Evolutionary conservation across 2,329 filamentous ascomycete genomes (phyloP), one percentile per base, ranked within the genome.

Genomic region (Apiospora malaysiana): DNA sequence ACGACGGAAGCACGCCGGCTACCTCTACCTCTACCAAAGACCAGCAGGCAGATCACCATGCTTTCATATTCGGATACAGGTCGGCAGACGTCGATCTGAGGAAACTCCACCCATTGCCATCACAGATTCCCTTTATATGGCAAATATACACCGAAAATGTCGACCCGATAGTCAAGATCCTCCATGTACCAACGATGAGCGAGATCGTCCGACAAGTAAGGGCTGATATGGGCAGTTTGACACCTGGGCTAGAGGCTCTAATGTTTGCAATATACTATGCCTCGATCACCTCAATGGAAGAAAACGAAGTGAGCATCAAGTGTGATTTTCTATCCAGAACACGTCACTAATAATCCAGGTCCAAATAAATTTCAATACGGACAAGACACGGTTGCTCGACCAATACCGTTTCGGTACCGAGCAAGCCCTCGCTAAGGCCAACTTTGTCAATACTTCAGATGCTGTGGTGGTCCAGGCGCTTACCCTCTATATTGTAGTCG

Each of bases 21-120:
- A 77, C 85, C 71, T 74, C 83, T 40, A 77, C 80, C 27, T 79
- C 81, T 23, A 76, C 79, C 5, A 65, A 73, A 6, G 77, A 79
- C 7, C 74, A 79, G 6, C 70, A 78, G 3, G 73, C 82, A n/a
- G 87, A 89, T 72, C 91, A 93, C 73, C 91, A 94, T 70, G 87
- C 88, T 32, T 95, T 93, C 78, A 85, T 94, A 37, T 88, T 94
- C 73, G 92, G 92, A 9, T 93, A 93, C 78, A 90, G 88, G 72
- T 94, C 92, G 1, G 86, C 88, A n/a, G 89, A 88, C 73, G 90
- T 93, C 37, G 88, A 94, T 74, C 82, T 94, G 73, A 82, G 86
- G 23, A 83, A 85, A 56, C 82, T 92, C 18, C 92, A 94, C 75
- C 92, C 92, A 1, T 77, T 90, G 0, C 87, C 90, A 0, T 89